Evolutionary conservation across 2,329 filamentous ascomycete genomes (phyloP).

Genomic region (Fusarium succisae): DNA sequence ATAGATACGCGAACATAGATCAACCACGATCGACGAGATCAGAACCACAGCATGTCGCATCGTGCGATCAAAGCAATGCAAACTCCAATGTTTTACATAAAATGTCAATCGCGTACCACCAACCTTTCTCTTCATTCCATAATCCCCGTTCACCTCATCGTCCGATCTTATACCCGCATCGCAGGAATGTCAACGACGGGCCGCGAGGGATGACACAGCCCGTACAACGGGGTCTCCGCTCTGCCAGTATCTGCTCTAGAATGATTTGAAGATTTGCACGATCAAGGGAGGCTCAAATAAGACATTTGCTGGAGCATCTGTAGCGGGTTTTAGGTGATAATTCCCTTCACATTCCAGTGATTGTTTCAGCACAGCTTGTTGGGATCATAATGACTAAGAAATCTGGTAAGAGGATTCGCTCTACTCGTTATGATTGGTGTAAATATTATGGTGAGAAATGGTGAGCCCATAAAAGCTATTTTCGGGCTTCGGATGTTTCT

Average conservation of each 20-base stretch:
- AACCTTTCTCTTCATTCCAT: not conserved
- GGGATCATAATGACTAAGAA: not conserved
- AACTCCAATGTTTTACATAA: not conserved
- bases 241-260: not conserved
- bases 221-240: not conserved
- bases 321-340: not conserved
- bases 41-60: not conserved
- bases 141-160: not conserved
- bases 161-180: not conserved
- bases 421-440: not conserved
- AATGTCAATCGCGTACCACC: not conserved
- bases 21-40: not conserved
- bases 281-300: constrained; percentile 20
- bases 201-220: not conserved
- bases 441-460: not conserved
- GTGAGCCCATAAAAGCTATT: not conserved
- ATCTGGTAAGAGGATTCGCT: not conserved
- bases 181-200: not conserved
- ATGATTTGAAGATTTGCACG: not conserved
- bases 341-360: not conserved
- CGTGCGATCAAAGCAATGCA: not conserved
- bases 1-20: not conserved
- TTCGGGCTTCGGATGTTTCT: not conserved
- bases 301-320: not conserved
- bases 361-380: constrained; percentile 8